Conservation (phyloP, 2,329 filamentous ascomycete species). For the Nemania sp. region DNA sequence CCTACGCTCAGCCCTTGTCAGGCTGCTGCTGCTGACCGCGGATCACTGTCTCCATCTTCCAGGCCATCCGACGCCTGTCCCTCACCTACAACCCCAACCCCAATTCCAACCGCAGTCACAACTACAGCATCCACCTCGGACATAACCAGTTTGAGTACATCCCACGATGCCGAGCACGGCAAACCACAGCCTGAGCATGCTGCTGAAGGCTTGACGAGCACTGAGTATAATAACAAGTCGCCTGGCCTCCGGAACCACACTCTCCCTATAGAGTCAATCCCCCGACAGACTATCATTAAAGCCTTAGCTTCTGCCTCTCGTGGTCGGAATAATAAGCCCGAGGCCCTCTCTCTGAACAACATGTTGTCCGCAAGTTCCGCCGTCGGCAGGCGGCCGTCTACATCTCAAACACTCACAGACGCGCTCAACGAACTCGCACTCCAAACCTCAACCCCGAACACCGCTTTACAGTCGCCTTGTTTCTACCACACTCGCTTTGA, state of each 20-base stretch:
- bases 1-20: constrained; percentile 45
- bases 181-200: constrained; percentile 42
- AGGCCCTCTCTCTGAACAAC: constrained; percentile 71
- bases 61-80: constrained; percentile 30
- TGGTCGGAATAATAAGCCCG: constrained; percentile 70
- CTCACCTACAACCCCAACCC: constrained; percentile 15
- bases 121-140: constrained; percentile 36
- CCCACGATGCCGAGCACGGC: constrained; percentile 45
- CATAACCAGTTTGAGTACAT: constrained; percentile 31
- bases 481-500: constrained; percentile 99
- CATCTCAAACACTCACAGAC: constrained; percentile 71
- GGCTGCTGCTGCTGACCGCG: constrained; percentile 40
- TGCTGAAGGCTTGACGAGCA: constrained; percentile 45
- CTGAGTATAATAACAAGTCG: constrained; percentile 41
- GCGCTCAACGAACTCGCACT: constrained; percentile 67
- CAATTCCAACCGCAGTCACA: constrained; percentile 1
- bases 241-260: constrained; percentile 61
- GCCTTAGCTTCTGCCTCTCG: constrained; percentile 76
- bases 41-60: constrained; percentile 31
- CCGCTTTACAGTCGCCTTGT: constrained; percentile 85
- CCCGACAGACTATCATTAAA: constrained; percentile 85
- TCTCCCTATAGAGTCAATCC: constrained; percentile 74
- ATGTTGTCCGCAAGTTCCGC: constrained; percentile 64
- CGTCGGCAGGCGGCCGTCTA: constrained; percentile 53
- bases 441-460: constrained; percentile 58